Evolutionary conservation across 805 yeast genomes (phyloP).

Genomic region (Yarrowia bubula): DNA sequence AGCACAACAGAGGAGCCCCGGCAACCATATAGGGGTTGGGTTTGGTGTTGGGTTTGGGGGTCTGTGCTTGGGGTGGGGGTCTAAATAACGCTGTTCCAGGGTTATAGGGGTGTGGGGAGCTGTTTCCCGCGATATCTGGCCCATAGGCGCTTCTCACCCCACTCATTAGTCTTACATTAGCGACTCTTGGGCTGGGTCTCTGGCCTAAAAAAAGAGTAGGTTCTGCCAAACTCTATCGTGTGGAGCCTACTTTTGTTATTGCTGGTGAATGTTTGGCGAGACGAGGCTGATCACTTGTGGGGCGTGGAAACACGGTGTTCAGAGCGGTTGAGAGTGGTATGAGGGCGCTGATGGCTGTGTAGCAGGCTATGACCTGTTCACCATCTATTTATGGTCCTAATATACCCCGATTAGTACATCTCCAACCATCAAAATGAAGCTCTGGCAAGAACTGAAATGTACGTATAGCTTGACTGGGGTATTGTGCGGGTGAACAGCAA

Average conservation of each 20-base stretch:
- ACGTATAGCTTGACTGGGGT: neutral
- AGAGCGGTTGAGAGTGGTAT: neutral
- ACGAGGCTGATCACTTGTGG: neutral
- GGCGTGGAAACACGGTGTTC: no score
- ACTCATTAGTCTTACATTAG: slow-evolving; percentile 17
- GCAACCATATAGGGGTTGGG: slow-evolving; percentile 4
- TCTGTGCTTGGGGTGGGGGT: neutral
- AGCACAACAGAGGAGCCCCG: slow-evolving; percentile 11
- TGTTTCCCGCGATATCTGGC: no score
- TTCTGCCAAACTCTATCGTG: slow-evolving; percentile 10
- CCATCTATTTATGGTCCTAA: no score
- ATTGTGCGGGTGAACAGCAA: neutral
- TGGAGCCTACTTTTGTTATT: neutral
- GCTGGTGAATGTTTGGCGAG: slow-evolving; percentile 14
- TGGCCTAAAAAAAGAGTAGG: neutral
- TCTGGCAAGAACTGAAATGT: neutral
- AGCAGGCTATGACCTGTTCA: no score
- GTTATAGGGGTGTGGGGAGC: no score
- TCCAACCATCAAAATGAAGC: no score
- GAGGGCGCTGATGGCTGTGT: neutral
- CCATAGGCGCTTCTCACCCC: neutral
- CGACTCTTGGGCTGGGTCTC: neutral
- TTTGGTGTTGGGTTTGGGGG: neutral
- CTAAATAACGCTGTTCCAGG: no score
- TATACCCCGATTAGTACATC: no score